Base-by-base conservation (phyloP, 495 filamentous ascomycete species). In the Tuber magnatum region DNA sequence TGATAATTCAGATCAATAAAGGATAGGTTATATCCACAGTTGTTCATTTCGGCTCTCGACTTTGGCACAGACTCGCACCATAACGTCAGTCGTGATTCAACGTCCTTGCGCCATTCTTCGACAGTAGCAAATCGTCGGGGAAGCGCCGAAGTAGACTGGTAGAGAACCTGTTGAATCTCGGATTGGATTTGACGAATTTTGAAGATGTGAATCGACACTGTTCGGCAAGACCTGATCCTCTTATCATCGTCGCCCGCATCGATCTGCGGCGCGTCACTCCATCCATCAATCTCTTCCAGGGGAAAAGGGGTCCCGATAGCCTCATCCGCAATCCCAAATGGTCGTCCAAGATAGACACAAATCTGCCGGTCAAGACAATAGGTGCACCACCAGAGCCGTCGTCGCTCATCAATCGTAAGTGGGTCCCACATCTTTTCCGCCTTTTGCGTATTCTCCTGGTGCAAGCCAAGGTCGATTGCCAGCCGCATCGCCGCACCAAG, bases 1-100 rank as follows among this genome's bases (percentile, higher is more conserved):
- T 87, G 85, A 73, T 87, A 88, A 42, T 88, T 84, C 75, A 87
- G 87, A 51, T 88, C 86, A 75, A 88, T 69, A 85, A 86, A 73
- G 83, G 83, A 38, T 80, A 86, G 12, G 84, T 84, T 61, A 83
- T 85, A 76, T 81, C 85, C 39, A 84, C 83, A 70, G 83, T 85
- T 69, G 84, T 83, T 1, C 72, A 76, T 75, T 78, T 84, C 70
- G 1, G 70, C 76, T 84, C 44, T 73, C 9, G 72, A 73, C 48
- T 81, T 82, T 12, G 81, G 81, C 9, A 77, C 75, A 3, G 77
- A 74, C 22, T 73, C 46, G n/a, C 69, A 75, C 81, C 81, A 82
- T 14, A 40, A 68, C 43, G 73, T 75, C 10, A 82, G 83, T 83
- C 87, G 86, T n/a, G 85, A 84, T 72, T 88, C 86, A 24, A 88